Conservation (phyloP, 2,329 filamentous ascomycete genomes). For the Gliomastix tumulicola region DNA sequence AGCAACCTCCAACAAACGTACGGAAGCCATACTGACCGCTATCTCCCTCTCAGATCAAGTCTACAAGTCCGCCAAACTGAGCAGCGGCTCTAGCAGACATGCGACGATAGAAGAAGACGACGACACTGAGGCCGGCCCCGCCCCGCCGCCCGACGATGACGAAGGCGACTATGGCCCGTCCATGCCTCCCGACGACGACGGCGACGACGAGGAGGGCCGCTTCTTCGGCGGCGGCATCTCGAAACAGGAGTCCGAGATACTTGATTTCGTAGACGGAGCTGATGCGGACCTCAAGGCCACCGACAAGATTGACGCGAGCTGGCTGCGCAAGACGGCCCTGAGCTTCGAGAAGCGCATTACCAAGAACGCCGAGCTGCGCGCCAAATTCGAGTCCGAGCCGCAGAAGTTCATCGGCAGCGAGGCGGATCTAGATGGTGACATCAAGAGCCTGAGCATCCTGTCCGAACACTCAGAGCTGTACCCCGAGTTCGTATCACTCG, state of each 20-base stretch:
- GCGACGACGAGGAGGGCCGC: slow-evolving; percentile 82
- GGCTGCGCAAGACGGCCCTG: slow-evolving; percentile 75
- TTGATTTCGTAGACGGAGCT: slow-evolving; percentile 73
- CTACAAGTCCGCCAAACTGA: slow-evolving; percentile 55
- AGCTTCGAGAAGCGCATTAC: slow-evolving; percentile 87
- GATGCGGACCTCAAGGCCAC: slow-evolving; percentile 19
- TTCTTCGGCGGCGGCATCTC: slow-evolving; percentile 94
- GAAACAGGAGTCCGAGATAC: slow-evolving; percentile 69
- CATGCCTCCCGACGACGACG: slow-evolving; percentile 43
- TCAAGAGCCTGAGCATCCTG: slow-evolving; percentile 80
- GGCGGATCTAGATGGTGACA: slow-evolving; percentile 81
- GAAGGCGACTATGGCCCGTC: slow-evolving; percentile 41
- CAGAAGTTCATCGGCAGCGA: slow-evolving; percentile 79
- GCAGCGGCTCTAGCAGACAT: slow-evolving; percentile 34
- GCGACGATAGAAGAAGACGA: slow-evolving; percentile 34
- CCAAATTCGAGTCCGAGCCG: slow-evolving; percentile 74
- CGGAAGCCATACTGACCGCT: too few relatives aligned
- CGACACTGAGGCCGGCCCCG: slow-evolving; percentile 39
- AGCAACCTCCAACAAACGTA: too few relatives aligned
- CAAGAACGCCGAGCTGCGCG: slow-evolving; percentile 83
- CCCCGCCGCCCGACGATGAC: slow-evolving; percentile 33
- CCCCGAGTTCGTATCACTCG: slow-evolving; percentile 68
- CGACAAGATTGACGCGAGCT: slow-evolving; percentile 76
- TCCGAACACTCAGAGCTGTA: slow-evolving; percentile 83
- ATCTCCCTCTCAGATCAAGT: slow-evolving; percentile 39